These are phyloP conservation scores for Bruguiera parviflora DNA, from an alignment of 345 rosid species.

Conservation along the genomic window DNA sequence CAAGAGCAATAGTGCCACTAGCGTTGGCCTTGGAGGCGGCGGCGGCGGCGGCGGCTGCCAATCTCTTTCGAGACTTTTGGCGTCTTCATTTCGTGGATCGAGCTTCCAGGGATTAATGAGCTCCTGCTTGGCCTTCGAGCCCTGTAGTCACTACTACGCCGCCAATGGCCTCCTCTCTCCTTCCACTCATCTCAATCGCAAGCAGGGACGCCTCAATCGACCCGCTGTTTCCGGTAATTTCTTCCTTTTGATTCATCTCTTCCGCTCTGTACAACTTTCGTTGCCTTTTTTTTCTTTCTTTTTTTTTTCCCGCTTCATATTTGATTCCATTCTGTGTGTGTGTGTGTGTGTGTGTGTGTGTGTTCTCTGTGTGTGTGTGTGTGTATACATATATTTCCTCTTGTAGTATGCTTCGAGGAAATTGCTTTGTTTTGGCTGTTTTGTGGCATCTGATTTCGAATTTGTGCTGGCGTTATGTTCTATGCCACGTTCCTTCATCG, in stretches of 20 bases:
- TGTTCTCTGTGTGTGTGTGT: too few species aligned
- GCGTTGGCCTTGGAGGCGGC: too few species aligned
- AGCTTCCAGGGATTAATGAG: constrained; percentile 44
- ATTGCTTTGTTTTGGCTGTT: too few species aligned
- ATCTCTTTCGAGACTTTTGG: constrained; percentile 12
- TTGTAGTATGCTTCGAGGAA: neutral
- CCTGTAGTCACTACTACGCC: constrained; percentile 51
- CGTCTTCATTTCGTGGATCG: constrained; percentile 44
- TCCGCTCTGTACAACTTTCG: neutral
- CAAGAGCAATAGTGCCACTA: neutral
- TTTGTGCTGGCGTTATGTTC: neutral
- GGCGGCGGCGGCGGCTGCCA: constrained; percentile 11
- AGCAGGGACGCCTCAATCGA: constrained; percentile 13
- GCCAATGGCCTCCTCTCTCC: constrained; percentile 48
- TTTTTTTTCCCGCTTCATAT: neutral
- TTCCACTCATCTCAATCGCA: constrained; percentile 18
- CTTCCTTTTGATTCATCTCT: neutral
- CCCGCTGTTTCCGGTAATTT: constrained; percentile 21
- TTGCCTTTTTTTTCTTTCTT: neutral
- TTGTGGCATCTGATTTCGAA: neutral
- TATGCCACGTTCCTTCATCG: neutral
- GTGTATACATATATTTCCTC: neutral
- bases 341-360: too few species aligned
- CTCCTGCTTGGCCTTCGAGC: constrained; percentile 67
- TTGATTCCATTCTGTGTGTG: neutral